Conservation (phyloP, 257 asterid species). For the Nicotiana noctiflora region DNA sequence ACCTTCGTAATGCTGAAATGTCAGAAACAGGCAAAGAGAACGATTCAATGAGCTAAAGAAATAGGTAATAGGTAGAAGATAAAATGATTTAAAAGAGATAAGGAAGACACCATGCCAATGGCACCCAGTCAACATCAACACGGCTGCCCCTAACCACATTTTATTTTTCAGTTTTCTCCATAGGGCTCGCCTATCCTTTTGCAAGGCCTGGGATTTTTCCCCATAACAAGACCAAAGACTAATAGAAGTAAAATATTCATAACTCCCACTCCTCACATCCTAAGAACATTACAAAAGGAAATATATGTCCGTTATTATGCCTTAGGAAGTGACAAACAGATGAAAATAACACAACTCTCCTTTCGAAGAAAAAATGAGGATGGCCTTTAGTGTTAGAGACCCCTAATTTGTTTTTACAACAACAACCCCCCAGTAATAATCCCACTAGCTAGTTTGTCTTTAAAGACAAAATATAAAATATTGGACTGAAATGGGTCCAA, state of each 20-base stretch:
- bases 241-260: neutral
- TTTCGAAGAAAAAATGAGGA: neutral
- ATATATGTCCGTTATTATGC: neutral
- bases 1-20: slow-evolving; percentile 69
- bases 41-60: slow-evolving; percentile 4
- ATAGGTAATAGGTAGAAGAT: neutral
- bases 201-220: neutral
- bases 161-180: neutral
- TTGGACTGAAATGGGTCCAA: neutral
- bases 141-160: neutral
- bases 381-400: neutral
- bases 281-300: neutral
- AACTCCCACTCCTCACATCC: neutral
- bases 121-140: neutral
- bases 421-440: too few relatives aligned
- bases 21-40: slow-evolving; percentile 14
- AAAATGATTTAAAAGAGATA: neutral
- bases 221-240: neutral
- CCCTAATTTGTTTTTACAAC: neutral
- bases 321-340: neutral
- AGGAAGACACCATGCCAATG: neutral
- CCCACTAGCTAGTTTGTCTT: neutral
- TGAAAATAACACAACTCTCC: neutral
- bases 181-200: neutral
- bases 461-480: neutral